These are phyloP conservation scores for Trifolium subterraneum DNA, from an alignment of 306 rosid genomes.

Conservation along the genomic window DNA sequence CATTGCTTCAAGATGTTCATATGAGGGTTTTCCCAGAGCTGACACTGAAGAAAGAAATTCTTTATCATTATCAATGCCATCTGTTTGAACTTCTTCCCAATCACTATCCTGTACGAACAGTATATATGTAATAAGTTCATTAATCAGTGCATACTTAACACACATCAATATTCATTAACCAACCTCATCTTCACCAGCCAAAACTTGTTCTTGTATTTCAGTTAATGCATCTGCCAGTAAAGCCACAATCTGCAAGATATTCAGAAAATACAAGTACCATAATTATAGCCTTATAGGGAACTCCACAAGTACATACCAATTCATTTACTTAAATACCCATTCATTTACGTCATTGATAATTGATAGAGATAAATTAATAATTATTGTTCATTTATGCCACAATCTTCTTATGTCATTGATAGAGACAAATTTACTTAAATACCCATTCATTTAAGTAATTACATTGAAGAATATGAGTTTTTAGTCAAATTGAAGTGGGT, in stretches of 20 bases:
- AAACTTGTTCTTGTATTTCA: constrained; percentile 88
- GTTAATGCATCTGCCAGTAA: constrained; percentile 79
- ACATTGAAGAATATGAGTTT: too few species aligned
- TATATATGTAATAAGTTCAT: constrained; percentile 19
- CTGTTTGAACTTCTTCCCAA: constrained; percentile 86
- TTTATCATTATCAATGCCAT: constrained; percentile 54
- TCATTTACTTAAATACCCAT: too few species aligned
- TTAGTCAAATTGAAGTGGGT: too few species aligned
- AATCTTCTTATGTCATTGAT: too few species aligned
- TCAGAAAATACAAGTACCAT: neutral
- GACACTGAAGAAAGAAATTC: constrained; percentile 60
- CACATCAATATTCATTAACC: constrained; percentile 32
- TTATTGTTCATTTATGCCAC: too few species aligned
- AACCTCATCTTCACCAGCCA: constrained; percentile 73
- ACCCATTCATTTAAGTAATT: too few species aligned
- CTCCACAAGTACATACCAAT: constrained; percentile 1
- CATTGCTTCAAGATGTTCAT: constrained; percentile 85
- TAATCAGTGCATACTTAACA: constrained; percentile 9
- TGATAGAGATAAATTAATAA: too few species aligned
- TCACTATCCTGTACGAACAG: constrained; percentile 74
- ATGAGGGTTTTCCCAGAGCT: constrained; percentile 59
- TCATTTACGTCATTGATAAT: too few species aligned
- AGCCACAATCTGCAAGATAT: constrained; percentile 73
- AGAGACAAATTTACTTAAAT: too few species aligned
- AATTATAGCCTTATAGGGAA: neutral